Base-by-base conservation (phyloP, 1,284 basidiomycete species). In the Volvariella surrecta region DNA sequence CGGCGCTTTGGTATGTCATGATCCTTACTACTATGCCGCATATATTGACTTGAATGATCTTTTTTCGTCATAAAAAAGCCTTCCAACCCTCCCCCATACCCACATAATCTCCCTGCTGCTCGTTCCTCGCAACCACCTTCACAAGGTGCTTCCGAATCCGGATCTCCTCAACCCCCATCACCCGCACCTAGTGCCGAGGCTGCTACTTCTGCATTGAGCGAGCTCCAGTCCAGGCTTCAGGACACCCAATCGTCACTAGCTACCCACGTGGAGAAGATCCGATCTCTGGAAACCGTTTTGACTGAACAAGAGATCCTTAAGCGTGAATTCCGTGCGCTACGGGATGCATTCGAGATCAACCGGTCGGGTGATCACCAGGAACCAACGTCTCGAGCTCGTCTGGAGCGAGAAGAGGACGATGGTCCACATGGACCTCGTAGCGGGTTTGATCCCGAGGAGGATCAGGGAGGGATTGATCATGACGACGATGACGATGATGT, bases 261-360 rank as follows among this genome's bases (percentile, higher is more conserved):
- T 1, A 70, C 65, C 11, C 90, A 97, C 54, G 76, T 91, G 30
- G 89, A 93, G 48, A 90, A 92, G 63, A 85, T 96, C 47, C 79
- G 82, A 35, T 74, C 80, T 11, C 71, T 98, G 22, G 93, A 97
- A 55, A 74, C 72, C 32, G 76, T 93, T 41, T 73, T 96, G 38
- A 74, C 88, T 0, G 92, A 97, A 60, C 91, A 97, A 54, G 91
- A 96, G 46, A 70, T 68, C 7, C 79, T 98, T 58, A 89, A 88
- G 60, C 70, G 72, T 28, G 92, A 99, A 55, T 80, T 99, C 2
- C 68, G 74, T 28, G 66, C 70, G 1, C 67, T 93, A 43, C 69
- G 82, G 11, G 80, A 85, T 43, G 66, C 89, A 54, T 78, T 92
- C 64, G 79, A 61, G 41, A 43, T 40, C 22, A 53, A 49, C 35